Base-by-base conservation (phyloP, 345 rosid genomes). In the Tarenaya hassleriana region DNA sequence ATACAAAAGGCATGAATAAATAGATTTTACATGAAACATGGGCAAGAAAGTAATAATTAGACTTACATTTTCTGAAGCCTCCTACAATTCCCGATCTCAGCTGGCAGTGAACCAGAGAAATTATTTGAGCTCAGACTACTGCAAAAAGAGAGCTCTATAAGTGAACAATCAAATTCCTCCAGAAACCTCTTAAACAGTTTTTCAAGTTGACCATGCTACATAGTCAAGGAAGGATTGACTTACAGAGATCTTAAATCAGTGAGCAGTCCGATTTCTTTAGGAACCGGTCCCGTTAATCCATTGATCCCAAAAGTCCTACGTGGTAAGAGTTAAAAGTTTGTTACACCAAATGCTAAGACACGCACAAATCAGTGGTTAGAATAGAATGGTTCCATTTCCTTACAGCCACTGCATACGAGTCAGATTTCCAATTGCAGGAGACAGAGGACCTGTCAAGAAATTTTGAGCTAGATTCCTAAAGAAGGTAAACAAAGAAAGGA, bases 31-130 rank as follows among this genome's bases (percentile, higher is more conserved):
- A 0, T 60, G n/a, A 14, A 24, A 31, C 0, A 18, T 11, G 5
- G 43, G 42, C 43, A n/a, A 41, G 40, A 35, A n/a, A 35, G 11
- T 10, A 35, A 35, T 4, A n/a, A 38, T 40, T 7, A 15, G 41
- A 75, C 86, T 74, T 74, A 87, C 96, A 88, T 12, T 50, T 77
- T 35, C 42, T 65, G 41, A 49, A 88, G 69, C 43, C 64, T 75
- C 8, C 55, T 50, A 27, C 79, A 77, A 34, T 38, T 73, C 12
- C 90, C 94, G 56, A 88, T 77, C 73, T 72, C 80, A 16, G 64
- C 33, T 6, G 88, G 96, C 41, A 88, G 65, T 60, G 76, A 32
- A 56, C 97, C 95, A 4, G 81, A 71, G 58, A 84, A 84, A 62
- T 80, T 80, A 69, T 84, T 88, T 19, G 75, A 34, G 44, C 64